phyloP scores from a whole-genome alignment of 371 early-diverging fungal species.

The Homolaphlyctis polyrhiza region DNA sequence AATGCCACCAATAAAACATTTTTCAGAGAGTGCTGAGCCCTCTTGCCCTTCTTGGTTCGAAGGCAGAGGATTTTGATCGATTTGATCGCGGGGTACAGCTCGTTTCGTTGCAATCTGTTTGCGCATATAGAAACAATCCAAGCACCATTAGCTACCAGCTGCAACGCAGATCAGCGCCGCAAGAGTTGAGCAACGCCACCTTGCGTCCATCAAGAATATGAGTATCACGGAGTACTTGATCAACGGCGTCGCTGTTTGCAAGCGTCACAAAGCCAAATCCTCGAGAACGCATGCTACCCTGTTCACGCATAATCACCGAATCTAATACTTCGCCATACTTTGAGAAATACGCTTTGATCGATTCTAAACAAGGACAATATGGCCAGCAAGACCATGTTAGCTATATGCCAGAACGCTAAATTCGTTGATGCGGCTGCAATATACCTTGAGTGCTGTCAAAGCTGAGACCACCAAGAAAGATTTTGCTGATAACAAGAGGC shows the following conservation, averaged over 20 bases:
- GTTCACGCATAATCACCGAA: not conserved
- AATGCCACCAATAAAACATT: not conserved
- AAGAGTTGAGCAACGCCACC: not conserved
- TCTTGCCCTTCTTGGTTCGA: too few species aligned
- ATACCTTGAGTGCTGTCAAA: too few species aligned
- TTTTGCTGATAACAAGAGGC: too few species aligned
- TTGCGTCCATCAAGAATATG: not conserved
- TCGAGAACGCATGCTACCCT: not conserved
- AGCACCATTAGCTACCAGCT: not conserved
- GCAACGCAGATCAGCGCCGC: not conserved
- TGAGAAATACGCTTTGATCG: not conserved
- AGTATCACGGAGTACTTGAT: not conserved
- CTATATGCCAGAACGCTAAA: too few species aligned
- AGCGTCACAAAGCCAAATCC: not conserved
- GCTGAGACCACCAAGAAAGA: too few species aligned
- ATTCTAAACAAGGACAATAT: too few species aligned
- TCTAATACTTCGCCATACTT: not conserved
- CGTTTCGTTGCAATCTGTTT: not conserved
- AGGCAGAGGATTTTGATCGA: too few species aligned
- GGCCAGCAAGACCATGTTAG: too few species aligned
- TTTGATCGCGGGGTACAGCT: not conserved
- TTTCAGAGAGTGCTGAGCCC: not conserved
- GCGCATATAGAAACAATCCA: not conserved
- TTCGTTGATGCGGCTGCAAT: too few species aligned
- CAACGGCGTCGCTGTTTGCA: not conserved